phyloP scores from a whole-genome alignment of 805 yeast genomes.

The Pichia nanzhaoensis region DNA sequence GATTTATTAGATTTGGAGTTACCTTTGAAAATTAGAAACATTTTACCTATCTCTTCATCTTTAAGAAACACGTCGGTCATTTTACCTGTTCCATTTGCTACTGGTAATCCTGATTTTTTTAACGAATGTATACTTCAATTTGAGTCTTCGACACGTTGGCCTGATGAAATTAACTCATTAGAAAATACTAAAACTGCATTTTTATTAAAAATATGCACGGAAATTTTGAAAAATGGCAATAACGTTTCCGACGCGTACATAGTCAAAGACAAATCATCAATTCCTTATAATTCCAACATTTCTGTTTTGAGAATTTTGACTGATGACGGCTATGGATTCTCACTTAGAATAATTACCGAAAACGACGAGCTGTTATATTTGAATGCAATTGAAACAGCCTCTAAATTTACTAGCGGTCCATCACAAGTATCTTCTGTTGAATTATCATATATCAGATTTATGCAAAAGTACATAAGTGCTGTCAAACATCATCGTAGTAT shows the following conservation, averaged over 20 bases:
- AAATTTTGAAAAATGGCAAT: constrained; percentile 33
- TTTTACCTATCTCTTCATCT: constrained; percentile 68
- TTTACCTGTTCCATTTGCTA: constrained; percentile 79
- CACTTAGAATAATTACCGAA: constrained; percentile 69
- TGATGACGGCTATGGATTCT: constrained; percentile 88
- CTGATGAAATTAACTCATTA: constrained; percentile 77
- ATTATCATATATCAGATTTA: constrained; percentile 56
- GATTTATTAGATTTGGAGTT: constrained; percentile 39
- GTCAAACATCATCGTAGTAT: constrained; percentile 79
- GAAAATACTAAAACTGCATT: constrained; percentile 92
- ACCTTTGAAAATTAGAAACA: constrained; percentile 67
- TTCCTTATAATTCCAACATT: constrained; percentile 59
- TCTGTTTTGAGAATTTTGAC: constrained; percentile 59
- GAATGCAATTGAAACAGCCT: constrained; percentile 60
- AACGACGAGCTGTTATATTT: constrained; percentile 71
- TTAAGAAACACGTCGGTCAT: constrained; percentile 70
- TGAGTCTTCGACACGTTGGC: constrained; percentile 92
- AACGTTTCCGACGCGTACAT: constrained; percentile 38
- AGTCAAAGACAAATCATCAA: constrained; percentile 53
- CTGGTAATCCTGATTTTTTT: constrained; percentile 68
- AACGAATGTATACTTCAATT: constrained; percentile 79
- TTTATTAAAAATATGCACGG: constrained; percentile 56
- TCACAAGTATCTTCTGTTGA: constrained; percentile 54
- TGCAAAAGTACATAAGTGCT: constrained; percentile 56
- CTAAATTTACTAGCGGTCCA: constrained; percentile 31